phyloP scores from a whole-genome alignment of 148 eudicot species.

The Pharnaceum exiguum region DNA sequence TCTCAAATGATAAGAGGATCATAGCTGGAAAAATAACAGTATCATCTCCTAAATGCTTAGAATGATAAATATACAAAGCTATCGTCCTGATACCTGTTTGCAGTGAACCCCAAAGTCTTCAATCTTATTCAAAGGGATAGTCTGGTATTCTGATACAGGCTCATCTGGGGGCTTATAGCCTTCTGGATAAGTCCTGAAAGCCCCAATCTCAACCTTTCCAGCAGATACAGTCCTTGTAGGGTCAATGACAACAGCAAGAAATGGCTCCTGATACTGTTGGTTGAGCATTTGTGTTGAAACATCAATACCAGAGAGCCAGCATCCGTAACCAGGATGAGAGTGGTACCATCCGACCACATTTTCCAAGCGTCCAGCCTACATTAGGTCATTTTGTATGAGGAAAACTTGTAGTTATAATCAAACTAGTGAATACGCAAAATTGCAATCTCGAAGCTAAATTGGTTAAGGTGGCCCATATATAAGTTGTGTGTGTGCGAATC shows the following conservation, averaged over 20 bases:
- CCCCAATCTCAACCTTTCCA: constrained; percentile 98
- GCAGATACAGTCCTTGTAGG: constrained; percentile 98
- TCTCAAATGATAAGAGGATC: too few relatives aligned
- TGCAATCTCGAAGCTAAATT: too few relatives aligned
- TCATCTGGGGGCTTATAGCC: constrained; percentile 98
- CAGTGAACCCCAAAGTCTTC: constrained; percentile 99
- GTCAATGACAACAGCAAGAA: constrained; percentile 95
- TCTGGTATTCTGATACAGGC: constrained; percentile 93
- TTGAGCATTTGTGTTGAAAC: constrained; percentile 96
- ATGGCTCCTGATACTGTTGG: constrained; percentile 95
- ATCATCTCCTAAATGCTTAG: too few relatives aligned
- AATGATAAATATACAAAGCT: too few relatives aligned
- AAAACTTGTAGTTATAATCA: background rate
- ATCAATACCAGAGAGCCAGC: constrained; percentile 99
- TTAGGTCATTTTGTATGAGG: background rate
- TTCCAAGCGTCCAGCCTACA: constrained; percentile 89
- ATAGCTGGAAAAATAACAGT: background rate
- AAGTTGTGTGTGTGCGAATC: background rate
- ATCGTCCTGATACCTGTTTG: constrained; percentile 90
- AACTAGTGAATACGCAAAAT: background rate
- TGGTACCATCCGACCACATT: constrained; percentile 99
- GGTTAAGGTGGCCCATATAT: too few relatives aligned
- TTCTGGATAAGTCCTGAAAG: constrained; percentile 94
- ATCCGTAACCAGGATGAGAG: constrained; percentile 99
- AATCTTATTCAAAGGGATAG: constrained; percentile 93